phyloP scores from a whole-genome alignment of 1,284 basidiomycete genomes.

The Ganoderma lucidum region DNA sequence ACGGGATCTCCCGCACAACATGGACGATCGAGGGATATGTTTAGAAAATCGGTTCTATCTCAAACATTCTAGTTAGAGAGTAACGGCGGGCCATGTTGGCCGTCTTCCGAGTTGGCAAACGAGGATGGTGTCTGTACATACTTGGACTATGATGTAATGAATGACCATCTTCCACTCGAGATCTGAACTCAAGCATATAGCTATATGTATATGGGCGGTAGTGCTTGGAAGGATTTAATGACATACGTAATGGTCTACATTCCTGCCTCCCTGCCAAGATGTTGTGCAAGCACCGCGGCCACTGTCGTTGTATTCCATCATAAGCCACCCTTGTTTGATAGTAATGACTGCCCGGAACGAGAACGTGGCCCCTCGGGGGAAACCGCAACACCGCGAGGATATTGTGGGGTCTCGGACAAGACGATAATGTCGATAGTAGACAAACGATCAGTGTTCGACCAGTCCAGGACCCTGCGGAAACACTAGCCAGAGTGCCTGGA shows the following conservation, averaged over 20 bases:
- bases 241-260: conserved; percentile 1
- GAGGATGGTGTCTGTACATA: not conserved
- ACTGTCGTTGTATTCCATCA: not conserved
- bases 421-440: not conserved
- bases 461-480: conserved; percentile 4
- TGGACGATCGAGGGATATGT: not conserved
- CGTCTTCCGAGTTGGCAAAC: not conserved
- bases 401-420: not conserved
- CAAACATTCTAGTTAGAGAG: not conserved
- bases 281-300: not conserved
- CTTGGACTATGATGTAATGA: not conserved
- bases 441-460: not conserved
- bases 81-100: not conserved
- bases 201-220: not conserved
- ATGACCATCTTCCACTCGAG: not conserved
- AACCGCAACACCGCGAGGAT: not conserved
- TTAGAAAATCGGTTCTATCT: not conserved
- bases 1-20: not conserved
- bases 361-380: not conserved
- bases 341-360: not conserved
- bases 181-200: no score
- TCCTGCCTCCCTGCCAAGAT: not conserved
- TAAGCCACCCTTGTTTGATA: not conserved
- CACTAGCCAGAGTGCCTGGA: conserved; percentile 3
- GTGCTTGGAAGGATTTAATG: not conserved